Evolutionary conservation across 305 asterid genomes (phyloP), one percentile per base, ranked within the genome.

Genomic region (Caryopteris hybrid): DNA sequence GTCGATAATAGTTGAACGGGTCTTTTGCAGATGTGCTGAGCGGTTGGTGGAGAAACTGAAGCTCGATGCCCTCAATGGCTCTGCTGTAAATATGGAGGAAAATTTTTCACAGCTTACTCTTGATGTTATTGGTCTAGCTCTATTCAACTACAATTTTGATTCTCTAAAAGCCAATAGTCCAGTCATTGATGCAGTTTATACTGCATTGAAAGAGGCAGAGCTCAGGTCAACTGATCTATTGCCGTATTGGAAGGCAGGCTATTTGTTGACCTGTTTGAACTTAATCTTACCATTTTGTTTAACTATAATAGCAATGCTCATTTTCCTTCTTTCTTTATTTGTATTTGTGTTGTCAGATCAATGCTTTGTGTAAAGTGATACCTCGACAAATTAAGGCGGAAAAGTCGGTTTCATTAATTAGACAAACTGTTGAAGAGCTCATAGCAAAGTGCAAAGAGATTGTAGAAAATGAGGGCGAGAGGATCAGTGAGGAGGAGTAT

Each of bases 21-120:
- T 90, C 79, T 93, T 93, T 78, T 87, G 91, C 87, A 88, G 85
- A 85, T 93, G 96, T 72, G 97, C 97, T 52, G 87, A 85, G 85
- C 85, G 80, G 78, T 72, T 93, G 81, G 96, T 90, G 45, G 95
- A 87, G 81, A 86, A 86, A 70, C 90, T 93, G 58, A 86, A 79
- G 63, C 72, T 85, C 42, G 74, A 66, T 64, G 86, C 79, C 16
- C 64, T 81, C 75, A 75, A 65, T 59, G 87, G 95, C 63, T 69
- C 89, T 59, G 79, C 94, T 9, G 95, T 93, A 69, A 93, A 90
- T 76, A 84, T 90, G 94, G 98, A 93, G 81, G 96, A 79, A 69
- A 88, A 84, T 0, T 93, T 93, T 71, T 93, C 97, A 5, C 98
- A 93, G 81, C 86, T 90, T 51, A 93, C 97, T 39, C 98, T 93